Conservation (phyloP, 2,329 filamentous ascomycete genomes). For the Celoporthe dispersa region DNA sequence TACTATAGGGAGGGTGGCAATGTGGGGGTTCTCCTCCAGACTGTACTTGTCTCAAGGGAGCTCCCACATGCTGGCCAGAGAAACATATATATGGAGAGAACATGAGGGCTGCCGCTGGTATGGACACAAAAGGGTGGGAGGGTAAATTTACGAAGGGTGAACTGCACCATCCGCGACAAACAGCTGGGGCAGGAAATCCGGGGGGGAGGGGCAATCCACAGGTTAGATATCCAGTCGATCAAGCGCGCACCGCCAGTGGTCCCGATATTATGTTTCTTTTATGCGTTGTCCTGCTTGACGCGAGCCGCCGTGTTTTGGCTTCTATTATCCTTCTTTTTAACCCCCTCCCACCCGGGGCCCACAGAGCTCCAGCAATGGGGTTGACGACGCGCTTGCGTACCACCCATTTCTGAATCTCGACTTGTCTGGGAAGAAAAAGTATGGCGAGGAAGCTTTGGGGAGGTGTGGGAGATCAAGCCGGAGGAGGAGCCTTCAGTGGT, state of each 20-base stretch:
- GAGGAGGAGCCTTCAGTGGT: slow-evolving; percentile 5
- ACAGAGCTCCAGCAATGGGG: neutral
- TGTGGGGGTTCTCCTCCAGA: neutral
- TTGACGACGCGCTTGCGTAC: slow-evolving; percentile 4
- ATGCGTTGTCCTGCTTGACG: neutral
- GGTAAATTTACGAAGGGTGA: neutral
- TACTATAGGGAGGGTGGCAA: neutral
- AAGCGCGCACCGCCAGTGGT: neutral
- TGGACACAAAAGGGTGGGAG: neutral
- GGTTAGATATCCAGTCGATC: slow-evolving; percentile 17
- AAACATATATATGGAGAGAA: neutral
- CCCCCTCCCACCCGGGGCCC: neutral
- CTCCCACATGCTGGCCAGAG: neutral
- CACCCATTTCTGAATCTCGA: slow-evolving; percentile 16
- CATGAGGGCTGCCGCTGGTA: neutral
- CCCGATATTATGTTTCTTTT: neutral
- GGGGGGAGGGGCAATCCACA: neutral
- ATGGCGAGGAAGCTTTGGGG: neutral
- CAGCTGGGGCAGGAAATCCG: neutral
- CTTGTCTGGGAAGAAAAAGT: slow-evolving; percentile 10
- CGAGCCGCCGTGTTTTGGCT: neutral
- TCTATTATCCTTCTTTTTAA: neutral
- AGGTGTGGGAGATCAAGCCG: neutral
- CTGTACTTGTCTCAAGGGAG: neutral
- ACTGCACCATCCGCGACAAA: neutral